Base-by-base conservation (phyloP, 371 early-diverging fungal species). In the Actinomortierella ambigua region DNA sequence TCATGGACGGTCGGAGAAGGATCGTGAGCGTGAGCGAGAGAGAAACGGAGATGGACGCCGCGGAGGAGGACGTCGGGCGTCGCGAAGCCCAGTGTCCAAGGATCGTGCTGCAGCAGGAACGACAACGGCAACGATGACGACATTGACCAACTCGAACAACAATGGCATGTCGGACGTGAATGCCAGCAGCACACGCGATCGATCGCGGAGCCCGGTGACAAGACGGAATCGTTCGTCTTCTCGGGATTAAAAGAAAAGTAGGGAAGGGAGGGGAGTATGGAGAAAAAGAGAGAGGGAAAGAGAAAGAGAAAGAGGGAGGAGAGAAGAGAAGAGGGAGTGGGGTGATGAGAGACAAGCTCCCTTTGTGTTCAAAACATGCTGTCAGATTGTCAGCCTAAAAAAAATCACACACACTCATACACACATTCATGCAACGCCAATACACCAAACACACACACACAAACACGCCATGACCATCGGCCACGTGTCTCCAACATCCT, bases 21-120 rank as follows among this genome's bases (percentile, higher is more conserved):
- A 54, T 27, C 61, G 61, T 18, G 54, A 55, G 20, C 39, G 50
- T 22, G 62, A 62, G 5, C 50, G 62, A 7, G 27, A 50, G n/a
- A 18, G 28, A 11, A 11, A 34, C 11, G 34, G 34, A 6, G 34
- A 34, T 34, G 4, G 7, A 34, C 34, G n/a, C 26, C 49, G 23
- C 40, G 53, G n/a, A n/a, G n/a, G n/a, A n/a, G n/a, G 39, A 41
- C 46, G 24, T 63, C 64, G n/a, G 57, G 57, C 18, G 11, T 49
- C 49, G 13, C 49, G 49, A 20, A 49, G 49, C 39, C 40, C 23
- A 26, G 23, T 40, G 1, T 58, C 24, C 18, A 20, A 41, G n/a
- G 40, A 18, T 8, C 14, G 40, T 41, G 18, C 13, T 15, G n/a
- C 14, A 9, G 55, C 8, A 24, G 22, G 27, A 28, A 18, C n/a